Conservation (phyloP, 352 stramenopile genomes). For the Globisporangium lucens region DNA sequence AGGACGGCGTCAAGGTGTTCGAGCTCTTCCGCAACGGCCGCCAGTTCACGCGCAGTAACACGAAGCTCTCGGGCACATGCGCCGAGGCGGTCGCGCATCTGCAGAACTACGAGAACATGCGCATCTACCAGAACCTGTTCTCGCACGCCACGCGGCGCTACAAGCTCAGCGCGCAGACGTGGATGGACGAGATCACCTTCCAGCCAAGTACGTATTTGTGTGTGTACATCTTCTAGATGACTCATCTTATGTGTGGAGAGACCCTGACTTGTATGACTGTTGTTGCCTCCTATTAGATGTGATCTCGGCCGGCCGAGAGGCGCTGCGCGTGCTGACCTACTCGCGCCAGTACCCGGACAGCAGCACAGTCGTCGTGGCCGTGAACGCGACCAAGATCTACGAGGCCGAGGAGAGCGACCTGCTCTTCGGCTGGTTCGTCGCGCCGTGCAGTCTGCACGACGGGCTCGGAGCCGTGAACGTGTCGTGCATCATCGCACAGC, state of each 20-base stretch:
- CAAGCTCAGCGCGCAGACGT: slow-evolving; percentile 53
- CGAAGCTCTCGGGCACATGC: slow-evolving; percentile 38
- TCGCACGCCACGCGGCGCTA: slow-evolving; percentile 32
- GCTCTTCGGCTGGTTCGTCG: slow-evolving; percentile 60
- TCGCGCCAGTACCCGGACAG: slow-evolving; percentile 58
- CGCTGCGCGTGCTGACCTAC: slow-evolving; percentile 39
- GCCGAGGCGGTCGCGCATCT: slow-evolving; percentile 32
- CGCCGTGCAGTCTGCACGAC: slow-evolving; percentile 33
- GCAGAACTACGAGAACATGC: slow-evolving; percentile 45
- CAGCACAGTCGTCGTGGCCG: slow-evolving; percentile 48
- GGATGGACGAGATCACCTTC: slow-evolving; percentile 45
- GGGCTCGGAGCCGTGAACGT: slow-evolving; percentile 37
- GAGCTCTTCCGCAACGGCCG: slow-evolving; percentile 33
- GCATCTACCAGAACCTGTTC: slow-evolving; percentile 56
- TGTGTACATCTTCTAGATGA: neutral
- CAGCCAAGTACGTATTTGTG: slow-evolving; percentile 19
- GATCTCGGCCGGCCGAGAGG: slow-evolving; percentile 7
- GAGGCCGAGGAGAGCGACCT: slow-evolving; percentile 30
- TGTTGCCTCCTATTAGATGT: slow-evolving; percentile 14
- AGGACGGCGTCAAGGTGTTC: slow-evolving; percentile 32
- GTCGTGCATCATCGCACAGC: slow-evolving; percentile 51
- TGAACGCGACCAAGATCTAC: slow-evolving; percentile 22
- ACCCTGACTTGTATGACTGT: neutral
- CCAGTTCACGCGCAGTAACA: slow-evolving; percentile 56
- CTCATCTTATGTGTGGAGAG: neutral